A percentile compares a stretch with the other conserved stretches of the same genome.
Conservation (phyloP, 306 rosid species). For the Delonix regia region DNA sequence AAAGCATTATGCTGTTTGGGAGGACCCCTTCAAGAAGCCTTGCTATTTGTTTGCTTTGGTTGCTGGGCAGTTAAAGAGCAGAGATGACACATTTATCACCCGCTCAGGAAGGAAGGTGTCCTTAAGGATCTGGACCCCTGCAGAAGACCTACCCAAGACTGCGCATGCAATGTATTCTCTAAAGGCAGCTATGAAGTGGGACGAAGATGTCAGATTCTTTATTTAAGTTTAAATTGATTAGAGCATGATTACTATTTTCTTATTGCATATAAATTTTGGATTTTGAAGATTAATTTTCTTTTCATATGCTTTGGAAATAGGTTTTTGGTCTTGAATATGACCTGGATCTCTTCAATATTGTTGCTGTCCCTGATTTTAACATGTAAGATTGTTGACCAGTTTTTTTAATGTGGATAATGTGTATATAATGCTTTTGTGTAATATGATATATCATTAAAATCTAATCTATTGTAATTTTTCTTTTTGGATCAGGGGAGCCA, state of each 20-base stretch:
- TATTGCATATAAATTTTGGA: constrained; percentile 21
- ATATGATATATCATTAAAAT: constrained; percentile 25
- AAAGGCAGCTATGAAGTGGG: constrained; percentile 99
- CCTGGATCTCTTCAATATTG: constrained; percentile 95
- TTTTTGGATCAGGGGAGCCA: constrained; percentile 90
- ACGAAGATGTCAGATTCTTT: constrained; percentile 81
- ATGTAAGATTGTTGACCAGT: constrained; percentile 53
- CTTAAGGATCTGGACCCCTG: constrained; percentile 96
- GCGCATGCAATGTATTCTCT: constrained; percentile 95
- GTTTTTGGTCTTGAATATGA: constrained; percentile 98
- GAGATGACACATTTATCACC: constrained; percentile 76
- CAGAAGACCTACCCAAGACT: constrained; percentile 83
- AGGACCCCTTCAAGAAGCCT: constrained; percentile 98
- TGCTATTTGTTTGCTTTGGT: constrained; percentile 98
- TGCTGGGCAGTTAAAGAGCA: constrained; percentile 90
- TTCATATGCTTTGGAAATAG: constrained; percentile 51
- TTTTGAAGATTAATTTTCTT: constrained; percentile 35
- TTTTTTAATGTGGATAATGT: not conserved
- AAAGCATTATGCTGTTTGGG: constrained; percentile 92
- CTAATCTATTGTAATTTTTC: constrained; percentile 37
- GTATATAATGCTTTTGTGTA: constrained; percentile 3
- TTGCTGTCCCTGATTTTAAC: constrained; percentile 99
- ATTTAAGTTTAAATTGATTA: constrained; percentile 26
- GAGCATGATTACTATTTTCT: constrained; percentile 20
- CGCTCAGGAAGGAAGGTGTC: constrained; percentile 82